phyloP scores from a whole-genome alignment of 169 alveolate genomes.

The Cytauxzoon felis region DNA sequence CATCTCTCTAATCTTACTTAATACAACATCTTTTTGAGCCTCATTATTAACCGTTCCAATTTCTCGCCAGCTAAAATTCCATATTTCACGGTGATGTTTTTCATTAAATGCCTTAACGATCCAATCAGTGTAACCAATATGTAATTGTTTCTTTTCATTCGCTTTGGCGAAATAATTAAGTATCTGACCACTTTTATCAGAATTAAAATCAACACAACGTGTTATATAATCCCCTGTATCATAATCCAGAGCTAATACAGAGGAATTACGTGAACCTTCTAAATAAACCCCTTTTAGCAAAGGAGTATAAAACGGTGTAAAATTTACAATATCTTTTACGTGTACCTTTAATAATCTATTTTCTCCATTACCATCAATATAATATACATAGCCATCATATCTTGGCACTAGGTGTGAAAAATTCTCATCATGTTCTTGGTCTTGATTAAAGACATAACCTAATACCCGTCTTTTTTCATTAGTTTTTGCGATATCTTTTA shows the following conservation, averaged over 20 bases:
- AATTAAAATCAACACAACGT: conserved; percentile 4
- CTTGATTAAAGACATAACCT: not conserved
- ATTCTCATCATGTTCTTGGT: not conserved
- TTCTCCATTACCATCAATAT: conserved; percentile 63
- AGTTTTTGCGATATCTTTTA: conserved; percentile 14
- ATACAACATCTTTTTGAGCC: not conserved
- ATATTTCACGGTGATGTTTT: conserved; percentile 37
- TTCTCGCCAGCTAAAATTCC: conserved; percentile 63
- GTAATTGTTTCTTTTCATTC: no score
- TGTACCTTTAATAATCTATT: conserved; percentile 64
- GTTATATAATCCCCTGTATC: conserved; percentile 50
- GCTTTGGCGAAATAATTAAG: not conserved
- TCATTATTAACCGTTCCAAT: conserved; percentile 52
- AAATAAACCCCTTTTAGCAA: conserved; percentile 69
- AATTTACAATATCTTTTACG: conserved; percentile 73
- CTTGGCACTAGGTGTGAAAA: conserved; percentile 45
- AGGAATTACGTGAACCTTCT: conserved; percentile 68
- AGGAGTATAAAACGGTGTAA: conserved; percentile 73
- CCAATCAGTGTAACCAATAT: conserved; percentile 56
- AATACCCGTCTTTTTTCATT: not conserved
- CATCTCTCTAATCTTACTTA: conserved; percentile 13
- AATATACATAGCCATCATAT: conserved; percentile 69
- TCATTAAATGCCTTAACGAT: conserved; percentile 54
- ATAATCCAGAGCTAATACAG: conserved; percentile 56
- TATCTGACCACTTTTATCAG: not conserved